Percentiles rank a stretch among this genome's conserved stretches.
Conservation (phyloP, 164 flowering plant genomes). For the Tetracentron sinense region DNA sequence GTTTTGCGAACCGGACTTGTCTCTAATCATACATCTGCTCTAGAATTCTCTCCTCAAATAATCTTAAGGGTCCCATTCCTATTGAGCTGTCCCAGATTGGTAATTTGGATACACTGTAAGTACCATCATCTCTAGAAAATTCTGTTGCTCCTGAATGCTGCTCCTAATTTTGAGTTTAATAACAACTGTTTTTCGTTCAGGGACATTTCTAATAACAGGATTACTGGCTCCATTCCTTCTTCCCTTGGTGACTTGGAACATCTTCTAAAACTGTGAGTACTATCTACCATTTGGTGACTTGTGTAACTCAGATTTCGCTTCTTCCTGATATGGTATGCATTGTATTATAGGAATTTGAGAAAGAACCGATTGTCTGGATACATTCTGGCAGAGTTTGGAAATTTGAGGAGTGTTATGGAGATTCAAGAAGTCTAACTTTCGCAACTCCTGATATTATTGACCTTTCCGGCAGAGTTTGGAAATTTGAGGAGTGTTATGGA, state of each 20-base stretch:
- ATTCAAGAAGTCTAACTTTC: too few relatives aligned
- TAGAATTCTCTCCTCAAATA: conserved; percentile 80
- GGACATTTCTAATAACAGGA: conserved; percentile 73
- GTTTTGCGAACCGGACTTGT: too few relatives aligned
- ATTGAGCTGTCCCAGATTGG: conserved; percentile 85
- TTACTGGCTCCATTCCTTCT: conserved; percentile 73
- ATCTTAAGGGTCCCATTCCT: conserved; percentile 70
- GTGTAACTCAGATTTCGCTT: not conserved
- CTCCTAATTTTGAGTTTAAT: not conserved
- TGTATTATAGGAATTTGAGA: conserved; percentile 62
- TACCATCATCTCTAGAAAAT: not conserved
- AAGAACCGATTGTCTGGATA: conserved; percentile 55
- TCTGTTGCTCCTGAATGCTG: not conserved
- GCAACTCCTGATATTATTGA: too few relatives aligned
- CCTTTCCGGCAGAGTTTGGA: conserved; percentile 91
- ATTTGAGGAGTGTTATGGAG: too few relatives aligned
- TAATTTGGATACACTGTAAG: conserved; percentile 91
- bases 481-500: conserved; percentile 87
- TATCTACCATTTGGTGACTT: not conserved
- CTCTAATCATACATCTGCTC: not conserved
- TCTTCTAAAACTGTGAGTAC: conserved; percentile 81
- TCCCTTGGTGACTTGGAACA: conserved; percentile 94
- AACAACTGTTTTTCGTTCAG: conserved; percentile 28
- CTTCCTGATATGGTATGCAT: conserved; percentile 9
- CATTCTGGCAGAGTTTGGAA: too few relatives aligned